These are phyloP conservation scores for Penicillium sp. DNA, from an alignment of 2,329 filamentous ascomycete genomes.

Conservation along the genomic window DNA sequence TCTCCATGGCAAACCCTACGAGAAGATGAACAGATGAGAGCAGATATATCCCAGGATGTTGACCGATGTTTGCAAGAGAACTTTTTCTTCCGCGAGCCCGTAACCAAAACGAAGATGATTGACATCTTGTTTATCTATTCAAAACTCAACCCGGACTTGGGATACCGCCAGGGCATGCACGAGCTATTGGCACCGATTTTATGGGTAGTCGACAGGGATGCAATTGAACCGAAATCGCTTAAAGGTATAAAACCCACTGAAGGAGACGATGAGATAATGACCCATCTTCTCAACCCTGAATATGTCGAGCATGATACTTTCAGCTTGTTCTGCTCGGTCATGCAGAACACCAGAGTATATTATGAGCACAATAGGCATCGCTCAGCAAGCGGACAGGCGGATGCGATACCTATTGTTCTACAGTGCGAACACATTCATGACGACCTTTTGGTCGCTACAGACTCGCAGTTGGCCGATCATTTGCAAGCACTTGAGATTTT, in stretches of 20 bases:
- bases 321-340: constrained; percentile 80
- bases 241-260: constrained; percentile 37
- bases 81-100: constrained; percentile 80
- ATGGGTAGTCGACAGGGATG: constrained; percentile 82
- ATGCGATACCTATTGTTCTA: constrained; percentile 75
- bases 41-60: constrained; percentile 93
- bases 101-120: constrained; percentile 78
- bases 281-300: constrained; percentile 69
- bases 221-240: constrained; percentile 60
- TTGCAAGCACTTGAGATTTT: constrained; percentile 83
- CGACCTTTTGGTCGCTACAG: constrained; percentile 74
- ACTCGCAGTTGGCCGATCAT: constrained; percentile 82
- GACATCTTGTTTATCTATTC: constrained; percentile 94
- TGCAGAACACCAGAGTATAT: constrained; percentile 84
- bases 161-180: constrained; percentile 99
- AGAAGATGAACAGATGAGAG: constrained; percentile 79
- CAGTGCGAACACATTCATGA: constrained; percentile 88
- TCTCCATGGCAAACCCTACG: constrained; percentile 90
- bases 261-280: constrained; percentile 59
- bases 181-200: constrained; percentile 89
- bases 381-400: constrained; percentile 49
- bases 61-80: constrained; percentile 89
- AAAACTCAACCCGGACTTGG: constrained; percentile 84
- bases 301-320: constrained; percentile 93
- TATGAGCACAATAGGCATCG: constrained; percentile 71